These are phyloP conservation scores for Thelephora terrestris DNA, from an alignment of 1,284 basidiomycete species.

Conservation along the genomic window DNA sequence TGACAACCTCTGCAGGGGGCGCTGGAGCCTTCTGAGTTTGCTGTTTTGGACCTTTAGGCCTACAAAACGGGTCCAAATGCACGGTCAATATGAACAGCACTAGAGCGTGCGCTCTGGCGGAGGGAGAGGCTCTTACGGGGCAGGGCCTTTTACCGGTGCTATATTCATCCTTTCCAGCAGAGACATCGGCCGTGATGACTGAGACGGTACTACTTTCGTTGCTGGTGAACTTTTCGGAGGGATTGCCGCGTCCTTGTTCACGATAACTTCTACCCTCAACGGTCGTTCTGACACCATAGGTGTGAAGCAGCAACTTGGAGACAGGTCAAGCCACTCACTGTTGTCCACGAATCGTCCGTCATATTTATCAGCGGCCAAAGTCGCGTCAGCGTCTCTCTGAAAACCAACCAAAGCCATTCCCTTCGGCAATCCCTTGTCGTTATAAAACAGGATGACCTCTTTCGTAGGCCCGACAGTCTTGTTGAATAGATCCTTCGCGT, in stretches of 20 bases:
- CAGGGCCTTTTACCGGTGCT: not conserved
- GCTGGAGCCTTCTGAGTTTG: slow-evolving; percentile 4
- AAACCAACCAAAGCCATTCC: slow-evolving; percentile 69
- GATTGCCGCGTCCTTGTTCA: slow-evolving; percentile 29
- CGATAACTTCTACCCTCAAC: slow-evolving; percentile 58
- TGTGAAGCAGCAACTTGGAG: not conserved
- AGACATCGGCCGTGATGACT: slow-evolving; percentile 21
- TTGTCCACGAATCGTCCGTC: slow-evolving; percentile 68
- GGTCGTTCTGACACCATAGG: slow-evolving; percentile 37
- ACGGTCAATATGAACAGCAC: slow-evolving; percentile 5
- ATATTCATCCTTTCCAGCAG: slow-evolving; percentile 26
- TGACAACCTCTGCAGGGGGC: slow-evolving; percentile 6
- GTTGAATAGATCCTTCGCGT: slow-evolving; percentile 53
- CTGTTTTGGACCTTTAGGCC: slow-evolving; percentile 7
- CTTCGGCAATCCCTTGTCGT: slow-evolving; percentile 58
- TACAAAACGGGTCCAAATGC: slow-evolving; percentile 12
- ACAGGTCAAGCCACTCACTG: slow-evolving; percentile 36
- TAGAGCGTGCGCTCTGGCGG: slow-evolving; percentile 6
- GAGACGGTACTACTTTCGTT: slow-evolving; percentile 7
- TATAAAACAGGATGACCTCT: slow-evolving; percentile 61
- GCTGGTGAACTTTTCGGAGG: not conserved
- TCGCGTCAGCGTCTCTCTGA: slow-evolving; percentile 49
- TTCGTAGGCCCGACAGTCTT: slow-evolving; percentile 66
- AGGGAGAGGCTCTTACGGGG: no score
- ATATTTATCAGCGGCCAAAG: slow-evolving; percentile 50